phyloP scores from a whole-genome alignment of 1,284 basidiomycete genomes.

The Neolentinus lepideus region DNA sequence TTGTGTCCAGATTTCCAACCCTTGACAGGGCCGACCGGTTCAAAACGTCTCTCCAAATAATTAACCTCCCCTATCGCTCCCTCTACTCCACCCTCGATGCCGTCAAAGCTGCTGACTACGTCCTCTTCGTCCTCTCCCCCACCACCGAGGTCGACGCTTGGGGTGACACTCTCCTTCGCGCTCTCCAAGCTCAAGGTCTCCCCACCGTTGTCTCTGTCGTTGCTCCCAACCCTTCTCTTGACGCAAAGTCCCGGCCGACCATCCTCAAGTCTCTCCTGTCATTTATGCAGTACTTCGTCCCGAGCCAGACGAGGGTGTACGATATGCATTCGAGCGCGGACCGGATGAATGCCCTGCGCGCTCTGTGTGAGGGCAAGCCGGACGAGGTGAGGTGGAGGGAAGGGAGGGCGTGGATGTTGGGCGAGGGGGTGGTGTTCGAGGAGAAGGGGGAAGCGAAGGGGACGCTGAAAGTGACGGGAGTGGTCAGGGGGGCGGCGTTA shows the following conservation, averaged over 20 bases:
- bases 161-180: conserved; percentile 89
- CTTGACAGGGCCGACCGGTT: conserved; percentile 69
- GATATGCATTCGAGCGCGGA: conserved; percentile 62
- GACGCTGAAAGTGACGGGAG: conserved; percentile 70
- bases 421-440: conserved; percentile 61
- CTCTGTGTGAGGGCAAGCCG: conserved; percentile 77
- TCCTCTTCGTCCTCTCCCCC: conserved; percentile 80
- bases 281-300: conserved; percentile 94
- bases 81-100: conserved; percentile 83
- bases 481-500: conserved; percentile 74
- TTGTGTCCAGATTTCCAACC: neutral
- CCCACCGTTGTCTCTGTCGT: conserved; percentile 66
- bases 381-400: conserved; percentile 77
- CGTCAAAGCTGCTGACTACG: conserved; percentile 87
- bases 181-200: conserved; percentile 77
- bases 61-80: conserved; percentile 63
- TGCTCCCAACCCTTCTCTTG: conserved; percentile 36
- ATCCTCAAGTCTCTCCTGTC: conserved; percentile 84
- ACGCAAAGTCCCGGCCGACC: conserved; percentile 54
- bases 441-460: conserved; percentile 25
- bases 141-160: conserved; percentile 77
- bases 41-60: conserved; percentile 85
- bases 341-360: conserved; percentile 61
- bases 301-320: conserved; percentile 64
- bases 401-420: conserved; percentile 74